phyloP scores from a whole-genome alignment of 805 yeast genomes.

The Scheffersomyces lignosus region DNA sequence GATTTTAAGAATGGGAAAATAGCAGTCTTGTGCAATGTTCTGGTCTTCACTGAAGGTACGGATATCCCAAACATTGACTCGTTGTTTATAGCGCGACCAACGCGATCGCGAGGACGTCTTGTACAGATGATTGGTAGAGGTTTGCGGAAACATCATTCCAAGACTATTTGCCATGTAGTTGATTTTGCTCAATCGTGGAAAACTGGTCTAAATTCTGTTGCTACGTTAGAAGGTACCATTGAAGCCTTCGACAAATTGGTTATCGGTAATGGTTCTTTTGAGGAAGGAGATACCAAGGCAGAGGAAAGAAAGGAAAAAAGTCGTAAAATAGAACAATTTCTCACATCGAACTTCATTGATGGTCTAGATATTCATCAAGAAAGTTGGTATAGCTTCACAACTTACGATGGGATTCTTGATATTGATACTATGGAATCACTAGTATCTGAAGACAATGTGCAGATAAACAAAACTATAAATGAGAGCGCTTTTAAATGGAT shows the following conservation, averaged over 20 bases:
- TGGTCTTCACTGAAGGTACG: constrained; percentile 91
- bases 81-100: constrained; percentile 75
- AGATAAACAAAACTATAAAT: constrained; percentile 14
- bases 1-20: constrained; percentile 63
- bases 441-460: constrained; percentile 8
- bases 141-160: constrained; percentile 59
- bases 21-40: constrained; percentile 81
- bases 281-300: too few species aligned
- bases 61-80: constrained; percentile 90
- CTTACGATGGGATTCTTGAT: constrained; percentile 9
- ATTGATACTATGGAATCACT: constrained; percentile 11
- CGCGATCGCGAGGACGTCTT: constrained; percentile 67
- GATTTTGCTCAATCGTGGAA: constrained; percentile 70
- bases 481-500: constrained; percentile 24
- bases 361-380: too few species aligned
- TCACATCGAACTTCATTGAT: background rate
- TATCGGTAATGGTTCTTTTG: too few species aligned
- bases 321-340: too few species aligned
- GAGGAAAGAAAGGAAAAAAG: too few species aligned
- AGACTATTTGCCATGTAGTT: constrained; percentile 67
- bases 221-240: constrained; percentile 18
- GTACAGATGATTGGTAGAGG: constrained; percentile 95
- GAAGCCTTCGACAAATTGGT: background rate
- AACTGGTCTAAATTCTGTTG: constrained; percentile 56
- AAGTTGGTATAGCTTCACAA: too few species aligned